Evolutionary conservation across 169 alveolate genomes (phyloP), one percentile per base, ranked within the genome.

Genomic region (Prorocentrum cordatum): DNA sequence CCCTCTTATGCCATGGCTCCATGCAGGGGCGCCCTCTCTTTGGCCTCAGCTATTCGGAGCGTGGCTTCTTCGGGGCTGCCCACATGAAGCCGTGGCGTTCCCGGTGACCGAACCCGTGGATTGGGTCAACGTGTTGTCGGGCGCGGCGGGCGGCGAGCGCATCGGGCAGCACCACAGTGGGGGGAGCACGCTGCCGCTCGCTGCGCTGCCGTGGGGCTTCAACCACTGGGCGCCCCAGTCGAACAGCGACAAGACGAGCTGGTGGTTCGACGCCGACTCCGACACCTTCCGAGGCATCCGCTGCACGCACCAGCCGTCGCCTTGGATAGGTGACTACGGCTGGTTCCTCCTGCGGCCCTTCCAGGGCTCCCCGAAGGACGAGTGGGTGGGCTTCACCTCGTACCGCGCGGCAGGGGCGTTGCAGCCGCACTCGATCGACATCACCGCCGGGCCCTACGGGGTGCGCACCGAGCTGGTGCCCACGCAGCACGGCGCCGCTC

Each of bases 181-280:
- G 59, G 88, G 88, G 27, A 77, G 59, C 62, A 66, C 62, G 32
- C 75, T 77, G 62, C 88, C 88, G 36, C 16, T 77, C 62, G 75
- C 35, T 45, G 88, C 88, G 26, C 20, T 66, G 67, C 88, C 88
- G 10, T 77, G 88, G 88, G 88, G 88, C 31, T 77, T 77, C 75
- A 77, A 77, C 36, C 88, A 77, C 67, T 77, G 88, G 88, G 88
- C 88, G 14, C 88, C 88, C 27, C 88, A 77, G 71, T 18, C 72
- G 6, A 42, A 38, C 26, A 27, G 31, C 3, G 18, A 26, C 39
- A 67, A 67, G 35, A 33, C 50, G 10, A n/a, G 79, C 45, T 35
- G 79, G 79, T 67, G 77, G 88, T 77, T 77, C 24, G 88, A 77
- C 16, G 88, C 70, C 75, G 59, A 77, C 31, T 31, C 73, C 35